phyloP scores from a whole-genome alignment of 306 rosid genomes.

The Prosopis cineraria region DNA sequence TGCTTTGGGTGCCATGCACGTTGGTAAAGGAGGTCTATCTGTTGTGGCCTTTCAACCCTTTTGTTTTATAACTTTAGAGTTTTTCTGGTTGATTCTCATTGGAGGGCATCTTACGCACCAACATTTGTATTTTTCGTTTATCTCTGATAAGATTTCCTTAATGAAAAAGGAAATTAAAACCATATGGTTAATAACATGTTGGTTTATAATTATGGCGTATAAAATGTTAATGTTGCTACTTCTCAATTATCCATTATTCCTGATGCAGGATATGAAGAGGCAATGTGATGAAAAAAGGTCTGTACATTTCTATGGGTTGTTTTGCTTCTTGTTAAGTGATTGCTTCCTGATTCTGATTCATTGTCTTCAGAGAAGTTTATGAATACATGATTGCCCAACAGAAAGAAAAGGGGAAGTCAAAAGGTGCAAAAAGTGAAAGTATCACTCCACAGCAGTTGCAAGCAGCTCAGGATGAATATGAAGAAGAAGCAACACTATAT shows the following conservation, averaged over 20 bases:
- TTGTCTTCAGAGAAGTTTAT: constrained; percentile 71
- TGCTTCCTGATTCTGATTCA: constrained; percentile 46
- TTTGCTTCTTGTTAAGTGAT: constrained; percentile 24
- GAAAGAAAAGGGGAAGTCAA: constrained; percentile 80
- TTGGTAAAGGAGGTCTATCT: not conserved
- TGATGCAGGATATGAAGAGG: constrained; percentile 88
- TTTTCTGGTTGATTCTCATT: constrained; percentile 2
- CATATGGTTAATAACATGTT: not conserved
- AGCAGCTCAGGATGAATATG: constrained; percentile 68
- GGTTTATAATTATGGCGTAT: constrained; percentile 14
- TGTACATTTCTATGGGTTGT: constrained; percentile 10
- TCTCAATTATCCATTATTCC: constrained; percentile 42
- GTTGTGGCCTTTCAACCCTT: not conserved
- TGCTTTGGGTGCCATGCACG: not conserved
- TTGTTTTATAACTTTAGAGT: not conserved
- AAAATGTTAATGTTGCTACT: constrained; percentile 2
- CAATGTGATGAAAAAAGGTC: constrained; percentile 91
- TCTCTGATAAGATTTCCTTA: not conserved
- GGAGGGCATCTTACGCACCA: not conserved
- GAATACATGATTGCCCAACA: constrained; percentile 67
- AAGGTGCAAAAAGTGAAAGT: constrained; percentile 69
- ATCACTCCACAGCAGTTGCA: constrained; percentile 65
- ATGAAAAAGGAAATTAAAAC: not conserved
- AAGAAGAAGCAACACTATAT: constrained; percentile 73
- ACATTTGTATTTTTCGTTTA: not conserved